Percentiles rank a stretch among this genome's conserved stretches.
Conservation (phyloP, 1,284 basidiomycete genomes). For the Meira nashicola region DNA sequence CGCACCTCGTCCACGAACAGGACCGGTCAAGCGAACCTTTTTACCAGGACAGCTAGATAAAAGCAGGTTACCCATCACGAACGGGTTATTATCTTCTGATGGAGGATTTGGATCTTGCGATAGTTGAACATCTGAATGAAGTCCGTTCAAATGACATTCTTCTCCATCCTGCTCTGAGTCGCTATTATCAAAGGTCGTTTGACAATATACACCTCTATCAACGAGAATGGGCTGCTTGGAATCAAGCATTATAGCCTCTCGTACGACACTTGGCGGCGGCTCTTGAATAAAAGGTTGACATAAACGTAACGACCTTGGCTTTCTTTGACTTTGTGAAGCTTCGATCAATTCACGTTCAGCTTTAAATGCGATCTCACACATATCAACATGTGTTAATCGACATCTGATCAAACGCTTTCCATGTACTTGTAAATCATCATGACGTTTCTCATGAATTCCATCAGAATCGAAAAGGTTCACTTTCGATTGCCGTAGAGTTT, state of each 20-base stretch:
- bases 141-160: too few relatives aligned
- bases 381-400: conserved; percentile 23
- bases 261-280: too few relatives aligned
- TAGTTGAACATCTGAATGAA: background rate
- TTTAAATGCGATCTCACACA: conserved; percentile 14
- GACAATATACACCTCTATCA: too few relatives aligned
- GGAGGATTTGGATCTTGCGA: background rate
- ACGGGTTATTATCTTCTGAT: background rate
- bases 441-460: conserved; percentile 18
- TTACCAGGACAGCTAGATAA: conserved; percentile 93
- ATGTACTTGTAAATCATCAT: conserved; percentile 21
- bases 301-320: background rate
- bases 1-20: conserved; percentile 71
- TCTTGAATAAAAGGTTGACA: too few relatives aligned
- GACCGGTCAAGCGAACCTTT: conserved; percentile 80
- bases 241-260: too few relatives aligned
- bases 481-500: background rate
- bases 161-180: background rate
- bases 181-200: background rate
- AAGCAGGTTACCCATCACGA: conserved; percentile 73
- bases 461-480: background rate
- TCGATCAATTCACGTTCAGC: conserved; percentile 1
- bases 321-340: background rate
- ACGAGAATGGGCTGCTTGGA: too few relatives aligned
- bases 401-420: conserved; percentile 37